A percentile compares a stretch with the other conserved stretches of the same genome.
Evolutionary conservation across 2,329 filamentous ascomycete genomes (phyloP).

Genomic region (Microdochium bolleyi): DNA sequence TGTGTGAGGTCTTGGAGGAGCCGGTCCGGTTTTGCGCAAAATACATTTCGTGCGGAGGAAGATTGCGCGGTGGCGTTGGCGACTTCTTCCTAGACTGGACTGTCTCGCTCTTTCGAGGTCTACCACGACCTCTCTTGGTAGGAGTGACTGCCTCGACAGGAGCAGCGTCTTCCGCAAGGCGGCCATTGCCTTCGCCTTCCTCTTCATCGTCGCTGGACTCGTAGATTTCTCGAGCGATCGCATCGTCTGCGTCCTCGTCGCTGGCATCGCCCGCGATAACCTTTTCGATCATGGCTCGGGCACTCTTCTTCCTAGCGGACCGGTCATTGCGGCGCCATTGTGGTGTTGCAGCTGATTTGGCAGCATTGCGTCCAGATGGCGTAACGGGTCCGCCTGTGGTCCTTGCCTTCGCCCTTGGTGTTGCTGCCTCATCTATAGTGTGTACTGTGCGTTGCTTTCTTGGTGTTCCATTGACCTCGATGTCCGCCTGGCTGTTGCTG

Average conservation of each 20-base stretch:
- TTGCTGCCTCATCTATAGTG: background rate
- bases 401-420: background rate
- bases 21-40: conserved; percentile 88
- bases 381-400: background rate
- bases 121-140: conserved; percentile 41
- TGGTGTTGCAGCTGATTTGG: conserved; percentile 38
- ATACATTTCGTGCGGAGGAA: conserved; percentile 85
- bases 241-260: conserved; percentile 66
- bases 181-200: conserved; percentile 22
- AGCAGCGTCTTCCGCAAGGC: conserved; percentile 7
- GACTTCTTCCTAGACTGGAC: conserved; percentile 47
- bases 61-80: conserved; percentile 70
- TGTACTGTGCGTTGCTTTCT: background rate
- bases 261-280: conserved; percentile 55
- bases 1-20: conserved; percentile 75
- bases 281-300: conserved; percentile 65
- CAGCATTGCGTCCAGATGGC: background rate
- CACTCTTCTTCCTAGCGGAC: conserved; percentile 82
- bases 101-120: conserved; percentile 30
- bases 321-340: conserved; percentile 65
- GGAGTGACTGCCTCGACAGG: conserved; percentile 25
- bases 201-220: conserved; percentile 45
- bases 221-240: conserved; percentile 62
- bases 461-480: background rate
- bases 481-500: too few relatives aligned